phyloP scores from a whole-genome alignment of 1,139 yeast species.

The Taiozyma onychis region DNA sequence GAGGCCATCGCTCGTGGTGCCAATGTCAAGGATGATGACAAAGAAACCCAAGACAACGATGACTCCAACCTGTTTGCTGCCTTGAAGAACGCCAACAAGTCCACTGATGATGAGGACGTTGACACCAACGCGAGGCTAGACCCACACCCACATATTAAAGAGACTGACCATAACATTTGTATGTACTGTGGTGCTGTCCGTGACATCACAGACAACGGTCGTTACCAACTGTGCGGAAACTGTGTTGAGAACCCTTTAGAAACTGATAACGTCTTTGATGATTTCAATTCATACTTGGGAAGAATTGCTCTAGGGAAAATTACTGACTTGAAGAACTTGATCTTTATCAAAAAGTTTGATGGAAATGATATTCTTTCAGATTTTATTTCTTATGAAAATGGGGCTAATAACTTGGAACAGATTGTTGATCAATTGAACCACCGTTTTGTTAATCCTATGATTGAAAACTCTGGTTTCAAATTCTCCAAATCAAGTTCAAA shows the following conservation, averaged over 20 bases:
- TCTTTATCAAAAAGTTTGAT: conserved; percentile 15
- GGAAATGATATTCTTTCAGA: conserved; percentile 12
- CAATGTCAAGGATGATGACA: conserved; percentile 2
- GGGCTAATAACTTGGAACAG: conserved; percentile 10
- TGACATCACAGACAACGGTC: conserved; percentile 20
- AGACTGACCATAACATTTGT: conserved; percentile 10
- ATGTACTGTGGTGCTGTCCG: conserved; percentile 20
- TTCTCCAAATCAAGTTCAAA: conserved; percentile 20
- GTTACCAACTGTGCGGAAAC: conserved; percentile 21
- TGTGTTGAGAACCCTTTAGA: conserved; percentile 21
- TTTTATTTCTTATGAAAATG: conserved; percentile 9
- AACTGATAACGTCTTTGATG: conserved; percentile 18
- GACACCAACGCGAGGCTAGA: not conserved
- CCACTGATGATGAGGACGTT: not conserved
- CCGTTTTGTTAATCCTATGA: conserved; percentile 13
- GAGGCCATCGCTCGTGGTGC: conserved; percentile 7
- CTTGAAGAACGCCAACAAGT: conserved; percentile 10
- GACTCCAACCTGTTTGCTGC: conserved; percentile 12
- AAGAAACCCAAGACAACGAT: conserved; percentile 6
- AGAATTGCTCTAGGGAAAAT: conserved; percentile 13
- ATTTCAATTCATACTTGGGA: conserved; percentile 15
- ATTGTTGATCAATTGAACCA: conserved; percentile 12
- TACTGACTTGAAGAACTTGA: conserved; percentile 15
- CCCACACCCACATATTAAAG: conserved; percentile 15
- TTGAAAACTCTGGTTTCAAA: conserved; percentile 18